phyloP scores from a whole-genome alignment of 345 rosid genomes.

The Passiflora organensis region DNA sequence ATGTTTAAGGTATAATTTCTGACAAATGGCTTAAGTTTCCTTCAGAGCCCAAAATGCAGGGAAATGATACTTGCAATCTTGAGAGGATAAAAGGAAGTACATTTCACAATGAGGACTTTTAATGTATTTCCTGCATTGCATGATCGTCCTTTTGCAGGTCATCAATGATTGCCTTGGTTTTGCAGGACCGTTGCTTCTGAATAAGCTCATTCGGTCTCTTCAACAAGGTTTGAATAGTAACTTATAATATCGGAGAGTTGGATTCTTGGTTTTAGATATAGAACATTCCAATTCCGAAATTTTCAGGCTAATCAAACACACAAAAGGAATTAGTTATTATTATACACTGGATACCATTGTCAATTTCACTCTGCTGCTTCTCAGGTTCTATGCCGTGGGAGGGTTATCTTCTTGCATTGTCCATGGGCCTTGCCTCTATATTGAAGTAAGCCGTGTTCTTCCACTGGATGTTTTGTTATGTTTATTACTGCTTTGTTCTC shows the following conservation, averaged over 20 bases:
- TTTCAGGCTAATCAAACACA: too few relatives aligned
- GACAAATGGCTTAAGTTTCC: too few relatives aligned
- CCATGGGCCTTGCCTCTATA: slow-evolving; percentile 63
- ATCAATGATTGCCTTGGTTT: slow-evolving; percentile 77
- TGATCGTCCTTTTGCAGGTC: slow-evolving; percentile 41
- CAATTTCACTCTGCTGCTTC: slow-evolving; percentile 1
- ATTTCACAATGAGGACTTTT: too few relatives aligned
- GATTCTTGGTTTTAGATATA: too few relatives aligned
- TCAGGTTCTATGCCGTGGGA: slow-evolving; percentile 57
- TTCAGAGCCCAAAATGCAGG: too few relatives aligned
- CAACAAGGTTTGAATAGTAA: slow-evolving; percentile 56
- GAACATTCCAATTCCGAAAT: too few relatives aligned
- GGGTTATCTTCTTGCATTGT: slow-evolving; percentile 65
- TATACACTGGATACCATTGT: neutral
- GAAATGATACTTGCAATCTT: too few relatives aligned
- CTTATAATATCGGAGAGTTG: too few relatives aligned
- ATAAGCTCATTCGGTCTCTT: slow-evolving; percentile 72
- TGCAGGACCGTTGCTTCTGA: slow-evolving; percentile 79
- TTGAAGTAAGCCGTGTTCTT: slow-evolving; percentile 48
- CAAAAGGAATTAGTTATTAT: neutral
- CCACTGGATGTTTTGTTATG: neutral
- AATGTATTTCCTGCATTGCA: too few relatives aligned
- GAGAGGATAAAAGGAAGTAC: too few relatives aligned
- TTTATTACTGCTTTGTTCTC: neutral
- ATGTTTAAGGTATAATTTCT: neutral